Conservation (phyloP, 2,329 filamentous ascomycete genomes). For the Amylocarpus encephaloides region DNA sequence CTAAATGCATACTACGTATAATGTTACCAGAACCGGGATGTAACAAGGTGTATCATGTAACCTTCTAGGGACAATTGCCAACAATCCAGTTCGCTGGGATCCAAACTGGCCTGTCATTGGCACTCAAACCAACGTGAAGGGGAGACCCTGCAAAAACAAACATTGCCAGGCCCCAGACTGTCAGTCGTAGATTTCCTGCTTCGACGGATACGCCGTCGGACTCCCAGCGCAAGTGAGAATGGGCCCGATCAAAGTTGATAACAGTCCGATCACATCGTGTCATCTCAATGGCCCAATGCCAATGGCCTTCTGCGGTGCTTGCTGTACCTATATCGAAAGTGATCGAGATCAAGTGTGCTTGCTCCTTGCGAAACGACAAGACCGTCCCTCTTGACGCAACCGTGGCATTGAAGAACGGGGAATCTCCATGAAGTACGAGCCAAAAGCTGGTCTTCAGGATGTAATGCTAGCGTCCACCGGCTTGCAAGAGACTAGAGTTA, state of each 20-base stretch:
- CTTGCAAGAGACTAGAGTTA: no score
- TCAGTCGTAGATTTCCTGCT: not conserved
- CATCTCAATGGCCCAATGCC: no score
- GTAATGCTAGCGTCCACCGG: not conserved
- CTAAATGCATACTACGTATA: not conserved
- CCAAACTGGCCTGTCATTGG: not conserved
- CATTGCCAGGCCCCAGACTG: not conserved
- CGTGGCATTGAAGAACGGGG: not conserved
- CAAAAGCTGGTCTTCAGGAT: not conserved
- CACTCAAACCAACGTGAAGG: not conserved
- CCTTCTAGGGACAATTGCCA: not conserved
- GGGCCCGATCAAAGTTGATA: no score
- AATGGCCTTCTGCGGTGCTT: not conserved
- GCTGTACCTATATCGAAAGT: not conserved
- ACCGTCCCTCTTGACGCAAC: not conserved
- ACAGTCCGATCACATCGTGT: no score
- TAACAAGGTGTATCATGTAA: not conserved
- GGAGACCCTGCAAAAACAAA: not conserved
- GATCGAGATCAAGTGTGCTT: not conserved
- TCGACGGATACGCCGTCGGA: no score
- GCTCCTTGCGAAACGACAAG: not conserved
- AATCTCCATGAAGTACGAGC: not conserved
- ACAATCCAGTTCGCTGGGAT: constrained; percentile 3
- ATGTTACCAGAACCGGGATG: not conserved
- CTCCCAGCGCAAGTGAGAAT: no score